Percentiles rank a stretch among this genome's conserved stretches.
These are phyloP conservation scores for Calonectria hongkongensis DNA, from an alignment of 2,329 filamentous ascomycete genomes.

Conservation along the genomic window DNA sequence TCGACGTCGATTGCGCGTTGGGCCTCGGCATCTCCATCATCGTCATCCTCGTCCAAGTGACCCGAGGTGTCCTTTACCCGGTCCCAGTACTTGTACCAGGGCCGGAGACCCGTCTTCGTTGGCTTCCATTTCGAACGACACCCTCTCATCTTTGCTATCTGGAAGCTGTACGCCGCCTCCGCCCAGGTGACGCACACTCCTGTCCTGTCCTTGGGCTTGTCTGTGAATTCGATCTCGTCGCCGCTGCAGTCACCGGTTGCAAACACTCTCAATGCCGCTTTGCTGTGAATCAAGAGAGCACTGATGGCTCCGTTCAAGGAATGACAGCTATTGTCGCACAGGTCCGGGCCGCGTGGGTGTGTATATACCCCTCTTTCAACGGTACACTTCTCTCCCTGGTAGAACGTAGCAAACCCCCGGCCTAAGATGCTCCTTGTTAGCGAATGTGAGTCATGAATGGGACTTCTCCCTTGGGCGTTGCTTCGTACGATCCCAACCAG, in stretches of 20 bases:
- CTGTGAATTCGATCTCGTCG: constrained; percentile 1
- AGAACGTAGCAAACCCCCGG: neutral
- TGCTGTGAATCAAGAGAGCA: neutral
- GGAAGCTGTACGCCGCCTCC: constrained; percentile 16
- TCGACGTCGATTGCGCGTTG: neutral
- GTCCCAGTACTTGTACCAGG: neutral
- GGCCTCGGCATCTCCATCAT: neutral
- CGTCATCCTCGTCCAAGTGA: neutral
- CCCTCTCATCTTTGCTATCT: neutral
- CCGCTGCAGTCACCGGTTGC: constrained; percentile 25
- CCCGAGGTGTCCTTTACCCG: neutral
- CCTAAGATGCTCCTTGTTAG: neutral
- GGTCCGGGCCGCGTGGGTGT: neutral
- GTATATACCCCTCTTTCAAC: neutral
- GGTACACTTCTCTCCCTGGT: neutral
- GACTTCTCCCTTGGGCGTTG: neutral
- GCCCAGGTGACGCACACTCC: neutral
- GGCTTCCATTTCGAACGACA: neutral
- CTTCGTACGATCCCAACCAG: neutral
- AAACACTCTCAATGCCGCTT: neutral
- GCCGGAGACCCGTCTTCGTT: neutral
- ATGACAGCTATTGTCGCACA: constrained; percentile 4
- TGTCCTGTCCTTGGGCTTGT: neutral
- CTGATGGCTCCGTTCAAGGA: neutral
- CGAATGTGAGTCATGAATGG: neutral